Percentiles rank a stretch among this genome's conserved stretches.
Conservation (phyloP, 1,139 yeast genomes). For the Lodderomyces pseudojiufengensis region DNA sequence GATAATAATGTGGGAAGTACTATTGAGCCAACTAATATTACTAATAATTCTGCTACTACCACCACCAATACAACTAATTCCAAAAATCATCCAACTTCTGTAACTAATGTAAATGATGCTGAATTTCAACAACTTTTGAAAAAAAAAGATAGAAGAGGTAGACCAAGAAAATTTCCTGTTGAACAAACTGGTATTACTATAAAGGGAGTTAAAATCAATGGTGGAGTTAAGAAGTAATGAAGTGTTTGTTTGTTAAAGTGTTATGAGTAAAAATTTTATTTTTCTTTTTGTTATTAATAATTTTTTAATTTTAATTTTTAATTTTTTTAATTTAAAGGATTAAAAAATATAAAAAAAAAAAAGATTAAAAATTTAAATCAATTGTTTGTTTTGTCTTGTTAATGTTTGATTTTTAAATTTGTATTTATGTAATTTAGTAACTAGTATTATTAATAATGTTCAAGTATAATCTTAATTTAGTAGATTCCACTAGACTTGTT, state of each 20-base stretch:
- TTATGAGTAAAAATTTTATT: background rate
- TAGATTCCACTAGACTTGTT: too few species aligned
- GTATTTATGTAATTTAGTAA: too few species aligned
- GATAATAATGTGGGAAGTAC: constrained; percentile 13
- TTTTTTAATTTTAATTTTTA: constrained; percentile 1
- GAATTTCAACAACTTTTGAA: constrained; percentile 38
- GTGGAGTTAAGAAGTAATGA: constrained; percentile 18
- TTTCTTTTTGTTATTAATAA: background rate
- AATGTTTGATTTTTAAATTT: too few species aligned
- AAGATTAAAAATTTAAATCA: too few species aligned
- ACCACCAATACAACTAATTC: background rate
- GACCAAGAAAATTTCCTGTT: constrained; percentile 51
- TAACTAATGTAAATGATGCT: constrained; percentile 32
- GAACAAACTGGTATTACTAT: constrained; percentile 49
- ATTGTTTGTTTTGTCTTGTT: too few species aligned
- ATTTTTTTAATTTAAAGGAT: constrained; percentile 1
- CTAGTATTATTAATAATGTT: too few species aligned
- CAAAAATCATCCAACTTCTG: constrained; percentile 2
- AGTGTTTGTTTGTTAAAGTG: background rate
- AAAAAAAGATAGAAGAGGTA: constrained; percentile 45
- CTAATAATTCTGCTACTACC: background rate
- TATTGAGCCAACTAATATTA: constrained; percentile 2
- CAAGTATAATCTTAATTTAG: too few species aligned
- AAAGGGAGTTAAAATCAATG: constrained; percentile 44
- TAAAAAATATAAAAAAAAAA: too few species aligned